Percentiles rank a stretch among this genome's conserved stretches.
phyloP scores from a whole-genome alignment of 768 basidiomycete species.

The Panus rudis region DNA sequence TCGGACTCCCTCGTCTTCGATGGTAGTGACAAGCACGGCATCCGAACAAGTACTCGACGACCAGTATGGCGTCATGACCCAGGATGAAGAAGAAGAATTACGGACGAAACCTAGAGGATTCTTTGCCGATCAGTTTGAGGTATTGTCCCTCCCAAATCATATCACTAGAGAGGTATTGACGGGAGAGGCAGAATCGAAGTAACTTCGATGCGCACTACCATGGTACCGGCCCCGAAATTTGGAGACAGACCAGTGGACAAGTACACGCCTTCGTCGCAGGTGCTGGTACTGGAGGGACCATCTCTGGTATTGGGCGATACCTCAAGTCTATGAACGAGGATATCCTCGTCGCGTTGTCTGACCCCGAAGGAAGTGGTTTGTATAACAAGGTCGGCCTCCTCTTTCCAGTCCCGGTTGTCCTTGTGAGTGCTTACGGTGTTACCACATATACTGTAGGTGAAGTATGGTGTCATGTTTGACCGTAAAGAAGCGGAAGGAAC shows the following conservation, averaged over 20 bases:
- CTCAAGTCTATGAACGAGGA: constrained; percentile 69
- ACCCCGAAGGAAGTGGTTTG: constrained; percentile 91
- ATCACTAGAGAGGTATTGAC: not conserved
- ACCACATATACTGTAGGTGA: constrained; percentile 42
- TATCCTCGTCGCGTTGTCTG: constrained; percentile 69
- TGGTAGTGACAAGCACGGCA: constrained; percentile 49
- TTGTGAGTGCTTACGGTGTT: not conserved
- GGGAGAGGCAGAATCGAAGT: constrained; percentile 57
- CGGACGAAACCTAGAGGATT: constrained; percentile 63
- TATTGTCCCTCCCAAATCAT: constrained; percentile 9
- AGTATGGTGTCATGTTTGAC: constrained; percentile 93
- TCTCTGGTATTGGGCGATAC: constrained; percentile 77
- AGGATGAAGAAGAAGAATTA: constrained; percentile 35
- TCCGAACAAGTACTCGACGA: constrained; percentile 25
- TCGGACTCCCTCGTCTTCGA: constrained; percentile 33
- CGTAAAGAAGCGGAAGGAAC: constrained; percentile 90
- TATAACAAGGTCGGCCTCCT: constrained; percentile 70
- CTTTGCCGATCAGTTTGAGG: constrained; percentile 97
- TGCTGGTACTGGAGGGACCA: constrained; percentile 94
- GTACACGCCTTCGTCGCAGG: constrained; percentile 86
- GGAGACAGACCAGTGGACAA: constrained; percentile 81
- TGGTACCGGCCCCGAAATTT: constrained; percentile 93
- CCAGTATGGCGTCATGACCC: constrained; percentile 16
- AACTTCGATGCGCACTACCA: constrained; percentile 86
- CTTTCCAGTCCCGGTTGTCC: not conserved